Evolutionary conservation across 2,329 filamentous ascomycete genomes (phyloP).

Genomic region (Cladosporium sp.): DNA sequence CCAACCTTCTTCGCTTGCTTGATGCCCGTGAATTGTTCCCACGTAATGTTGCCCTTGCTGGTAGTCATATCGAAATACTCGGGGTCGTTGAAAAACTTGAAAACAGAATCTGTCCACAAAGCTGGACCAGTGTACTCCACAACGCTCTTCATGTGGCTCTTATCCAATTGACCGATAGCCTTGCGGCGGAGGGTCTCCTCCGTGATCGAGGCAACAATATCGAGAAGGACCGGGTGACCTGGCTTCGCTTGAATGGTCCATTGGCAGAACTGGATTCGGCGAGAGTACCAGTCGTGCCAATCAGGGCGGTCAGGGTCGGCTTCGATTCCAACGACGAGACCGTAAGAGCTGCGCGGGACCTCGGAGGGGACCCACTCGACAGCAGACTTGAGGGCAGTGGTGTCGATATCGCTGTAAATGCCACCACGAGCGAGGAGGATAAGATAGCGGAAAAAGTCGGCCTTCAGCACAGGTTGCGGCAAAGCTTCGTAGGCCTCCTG

Average conservation of each 20-base stretch:
- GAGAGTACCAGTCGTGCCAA: conserved; percentile 94
- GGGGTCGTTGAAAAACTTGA: conserved; percentile 89
- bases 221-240: conserved; percentile 84
- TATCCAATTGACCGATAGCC: conserved; percentile 59
- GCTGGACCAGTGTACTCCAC: conserved; percentile 94
- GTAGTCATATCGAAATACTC: conserved; percentile 78
- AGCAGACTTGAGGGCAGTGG: conserved; percentile 75
- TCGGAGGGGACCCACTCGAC: conserved; percentile 79
- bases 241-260: conserved; percentile 98
- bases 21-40: conserved; percentile 86
- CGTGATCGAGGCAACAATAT: conserved; percentile 83
- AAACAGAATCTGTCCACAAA: conserved; percentile 88
- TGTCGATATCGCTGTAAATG: conserved; percentile 82
- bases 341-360: conserved; percentile 73
- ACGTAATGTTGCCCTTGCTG: conserved; percentile 72
- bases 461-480: conserved; percentile 53
- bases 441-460: conserved; percentile 65
- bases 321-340: conserved; percentile 90
- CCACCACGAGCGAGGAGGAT: conserved; percentile 72
- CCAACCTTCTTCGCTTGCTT: conserved; percentile 78
- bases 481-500: conserved; percentile 47
- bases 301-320: conserved; percentile 90
- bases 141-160: conserved; percentile 64
- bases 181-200: conserved; percentile 74
- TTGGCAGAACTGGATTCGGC: conserved; percentile 96